Percentiles rank a stretch among this genome's conserved stretches.
Evolutionary conservation across 176 grass and related monocot species (phyloP).

Genomic region (Pontederia crassipes): DNA sequence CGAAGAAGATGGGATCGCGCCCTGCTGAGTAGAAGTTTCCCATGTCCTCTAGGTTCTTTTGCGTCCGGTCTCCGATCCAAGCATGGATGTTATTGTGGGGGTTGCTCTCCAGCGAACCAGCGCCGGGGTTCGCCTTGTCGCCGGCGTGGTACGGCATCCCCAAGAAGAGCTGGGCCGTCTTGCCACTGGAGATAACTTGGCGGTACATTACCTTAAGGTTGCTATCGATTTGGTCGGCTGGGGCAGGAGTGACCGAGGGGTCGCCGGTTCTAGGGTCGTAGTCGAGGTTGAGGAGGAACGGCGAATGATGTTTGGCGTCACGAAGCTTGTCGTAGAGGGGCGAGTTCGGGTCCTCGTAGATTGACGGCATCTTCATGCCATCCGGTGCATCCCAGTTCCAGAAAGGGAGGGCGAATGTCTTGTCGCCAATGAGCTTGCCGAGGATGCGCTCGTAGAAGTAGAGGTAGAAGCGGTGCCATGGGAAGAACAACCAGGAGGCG

Average conservation of each 20-base stretch:
- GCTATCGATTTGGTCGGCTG: constrained; percentile 22
- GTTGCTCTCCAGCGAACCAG: constrained; percentile 25
- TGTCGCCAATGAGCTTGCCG: constrained; percentile 64
- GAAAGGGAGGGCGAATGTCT: constrained; percentile 64
- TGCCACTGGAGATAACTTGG: constrained; percentile 43
- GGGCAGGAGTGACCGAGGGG: constrained; percentile 9
- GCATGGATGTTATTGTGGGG: constrained; percentile 22
- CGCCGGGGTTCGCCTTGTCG: constrained; percentile 33
- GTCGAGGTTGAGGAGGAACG: constrained; percentile 39
- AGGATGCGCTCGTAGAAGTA: constrained; percentile 76
- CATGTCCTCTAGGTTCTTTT: constrained; percentile 49
- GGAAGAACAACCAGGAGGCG: constrained; percentile 66
- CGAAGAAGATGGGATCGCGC: constrained; percentile 61
- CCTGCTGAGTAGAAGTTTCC: constrained; percentile 49
- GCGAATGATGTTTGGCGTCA: constrained; percentile 37
- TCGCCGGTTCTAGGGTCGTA: constrained; percentile 13
- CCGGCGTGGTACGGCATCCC: constrained; percentile 48
- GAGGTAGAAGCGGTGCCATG: constrained; percentile 58
- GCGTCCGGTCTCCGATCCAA: constrained; percentile 37
- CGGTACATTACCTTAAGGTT: constrained; percentile 71
- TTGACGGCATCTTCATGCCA: constrained; percentile 47
- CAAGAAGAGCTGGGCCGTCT: constrained; percentile 43
- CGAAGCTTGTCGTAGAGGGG: constrained; percentile 40
- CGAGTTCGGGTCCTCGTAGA: constrained; percentile 33
- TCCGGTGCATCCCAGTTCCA: constrained; percentile 76